These are phyloP conservation scores for Musa acuminata DNA, from an alignment of 176 grass and related monocot species.

Conservation along the genomic window DNA sequence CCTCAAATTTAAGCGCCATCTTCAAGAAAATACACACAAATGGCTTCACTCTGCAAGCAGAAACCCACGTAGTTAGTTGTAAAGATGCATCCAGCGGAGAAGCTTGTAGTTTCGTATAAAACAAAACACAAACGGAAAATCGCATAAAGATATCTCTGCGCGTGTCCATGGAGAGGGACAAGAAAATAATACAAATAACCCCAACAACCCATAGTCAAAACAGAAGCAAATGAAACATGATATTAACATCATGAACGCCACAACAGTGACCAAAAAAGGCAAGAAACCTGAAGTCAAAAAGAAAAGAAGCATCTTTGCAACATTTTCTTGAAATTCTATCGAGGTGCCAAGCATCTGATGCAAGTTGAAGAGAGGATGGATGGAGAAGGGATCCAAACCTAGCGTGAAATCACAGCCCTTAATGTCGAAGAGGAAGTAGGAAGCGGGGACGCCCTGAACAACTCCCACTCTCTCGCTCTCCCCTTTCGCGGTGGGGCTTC, in stretches of 20 bases:
- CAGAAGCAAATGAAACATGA: not conserved
- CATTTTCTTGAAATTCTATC: not conserved
- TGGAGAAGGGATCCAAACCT: not conserved
- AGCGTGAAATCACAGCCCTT: no score
- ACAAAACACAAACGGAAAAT: no score
- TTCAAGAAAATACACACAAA: not conserved
- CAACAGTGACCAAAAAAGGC: no score
- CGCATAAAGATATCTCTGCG: no score
- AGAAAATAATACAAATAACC: no score
- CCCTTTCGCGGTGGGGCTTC: not conserved
- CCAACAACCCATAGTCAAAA: no score
- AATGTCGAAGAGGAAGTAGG: not conserved
- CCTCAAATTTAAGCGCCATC: conserved; percentile 75
- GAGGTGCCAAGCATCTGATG: not conserved
- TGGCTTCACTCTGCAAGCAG: conserved; percentile 1
- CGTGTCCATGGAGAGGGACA: no score
- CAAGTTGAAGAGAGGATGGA: not conserved
- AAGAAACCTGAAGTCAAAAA: not conserved
- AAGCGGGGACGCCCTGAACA: no score
- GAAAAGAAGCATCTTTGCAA: not conserved
- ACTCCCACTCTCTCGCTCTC: not conserved
- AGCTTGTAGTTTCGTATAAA: no score
- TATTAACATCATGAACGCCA: not conserved
- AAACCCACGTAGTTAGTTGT: not conserved
- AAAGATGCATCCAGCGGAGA: no score